These are phyloP conservation scores for Lantana camara DNA, from an alignment of 257 asterid species.

Conservation along the genomic window DNA sequence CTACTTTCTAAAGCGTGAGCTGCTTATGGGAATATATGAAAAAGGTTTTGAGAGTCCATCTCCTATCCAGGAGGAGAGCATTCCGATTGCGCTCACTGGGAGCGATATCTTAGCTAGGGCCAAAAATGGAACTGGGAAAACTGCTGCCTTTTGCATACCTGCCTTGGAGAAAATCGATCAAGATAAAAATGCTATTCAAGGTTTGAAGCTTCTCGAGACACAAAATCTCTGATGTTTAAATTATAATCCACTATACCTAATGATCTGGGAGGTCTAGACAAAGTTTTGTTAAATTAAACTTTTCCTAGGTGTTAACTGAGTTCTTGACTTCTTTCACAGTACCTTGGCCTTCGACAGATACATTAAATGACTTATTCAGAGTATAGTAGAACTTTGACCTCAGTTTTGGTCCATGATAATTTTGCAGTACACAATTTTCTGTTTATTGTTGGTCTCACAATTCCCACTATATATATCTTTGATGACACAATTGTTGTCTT, in stretches of 20 bases:
- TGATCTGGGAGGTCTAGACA: constrained; percentile 20
- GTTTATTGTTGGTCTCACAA: constrained; percentile 1
- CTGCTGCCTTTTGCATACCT: constrained; percentile 93
- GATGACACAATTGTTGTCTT: not conserved
- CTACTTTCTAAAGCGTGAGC: constrained; percentile 85
- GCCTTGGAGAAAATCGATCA: constrained; percentile 86
- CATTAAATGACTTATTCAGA: constrained; percentile 9
- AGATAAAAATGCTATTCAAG: constrained; percentile 86
- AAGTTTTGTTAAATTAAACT: constrained; percentile 1
- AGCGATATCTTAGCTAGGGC: constrained; percentile 93
- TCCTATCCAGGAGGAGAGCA: constrained; percentile 95
- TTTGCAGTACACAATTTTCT: not conserved
- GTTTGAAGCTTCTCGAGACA: constrained; percentile 35
- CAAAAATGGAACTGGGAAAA: constrained; percentile 93
- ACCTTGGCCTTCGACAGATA: constrained; percentile 1
- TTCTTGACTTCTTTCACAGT: constrained; percentile 13
- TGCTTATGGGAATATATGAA: constrained; percentile 95
- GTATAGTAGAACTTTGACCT: constrained; percentile 11
- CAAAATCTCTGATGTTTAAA: constrained; percentile 11
- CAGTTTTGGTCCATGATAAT: constrained; percentile 13
- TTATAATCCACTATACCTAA: not conserved
- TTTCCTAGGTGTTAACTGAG: constrained; percentile 15
- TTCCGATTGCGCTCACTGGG: constrained; percentile 91
- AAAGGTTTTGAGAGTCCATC: constrained; percentile 96
- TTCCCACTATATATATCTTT: not conserved